Evolutionary conservation across 441 rosid species (phyloP), one percentile per base, ranked within the genome.

Genomic region (Pelargonium fulgidum): DNA sequence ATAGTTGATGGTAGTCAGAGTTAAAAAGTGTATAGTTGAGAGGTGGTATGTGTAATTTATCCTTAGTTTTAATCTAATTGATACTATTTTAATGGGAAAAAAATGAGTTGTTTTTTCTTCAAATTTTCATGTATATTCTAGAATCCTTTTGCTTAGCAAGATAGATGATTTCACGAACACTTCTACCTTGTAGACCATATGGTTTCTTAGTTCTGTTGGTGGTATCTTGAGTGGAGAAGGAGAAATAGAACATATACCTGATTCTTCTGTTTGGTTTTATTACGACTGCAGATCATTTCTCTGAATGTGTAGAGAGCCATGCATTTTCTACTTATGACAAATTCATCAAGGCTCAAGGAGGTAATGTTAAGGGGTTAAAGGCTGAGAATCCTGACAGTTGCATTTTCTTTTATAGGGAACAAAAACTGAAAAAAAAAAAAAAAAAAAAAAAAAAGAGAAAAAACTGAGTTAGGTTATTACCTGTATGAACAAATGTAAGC

Each of bases 231-330:
- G 14, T 12, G 14, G 14, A 2, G 13, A 47, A 10, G 3, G 54
- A 12, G 13, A 47, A 12, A 10, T 47, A n/a, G 4, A 11, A 12
- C 54, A 47, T 47, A 12, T 10, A 12, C 13, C 14, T 47, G 54
- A 47, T 13, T 16, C 54, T 47, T 47, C 54, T 47, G 54, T 47
- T 47, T 3, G 54, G 54, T 47, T 47, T 47, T 47, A 47, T 12
- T 7, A 42, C 44, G 65, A 41, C 59, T 75, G 85, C 87, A 93
- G 98, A 93, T 81, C 97, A 93, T 78, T 86, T 91, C 76, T 89
- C 96, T n/a, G 97, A 93, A 83, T 91, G 97, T 12, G 97, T 93
- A 5, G 98, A 93, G 80, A 79, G 80, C 76, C 98, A 91, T 76
- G 97, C 98, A 8, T 93, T 19, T 83, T 90, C 80, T 76, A 93